Base-by-base conservation (phyloP, 2,329 filamentous ascomycete genomes). In the Amphichorda felina region DNA sequence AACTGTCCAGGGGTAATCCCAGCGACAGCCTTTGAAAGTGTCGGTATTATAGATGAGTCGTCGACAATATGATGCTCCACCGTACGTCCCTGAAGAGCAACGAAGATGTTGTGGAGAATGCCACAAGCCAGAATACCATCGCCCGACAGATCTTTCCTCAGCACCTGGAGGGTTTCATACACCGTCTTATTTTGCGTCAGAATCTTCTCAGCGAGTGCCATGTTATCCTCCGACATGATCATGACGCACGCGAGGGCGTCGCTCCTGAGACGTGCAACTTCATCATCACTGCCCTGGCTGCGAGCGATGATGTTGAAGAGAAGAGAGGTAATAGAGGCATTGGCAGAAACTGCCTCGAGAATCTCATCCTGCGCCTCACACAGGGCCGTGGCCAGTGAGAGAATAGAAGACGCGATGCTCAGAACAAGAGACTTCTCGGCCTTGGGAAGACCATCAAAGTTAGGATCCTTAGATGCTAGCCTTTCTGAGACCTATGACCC, bases 361-460 rank as follows among this genome's bases (percentile, higher is more conserved):
- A 79, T 70, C 34, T 80, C 75, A 41, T 78, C 70, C 16, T 72
- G 67, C 7, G 75, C 68, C 46, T 77, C 70, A 13, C 68, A 66
- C 18, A 81, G 53, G 10, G 66, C 67, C 9, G 62, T 59, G 18
- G 76, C 37, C 11, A 81, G 60, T 8, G 61, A 64, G 25, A 72
- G 51, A 7, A 79, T 53, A 2, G 74, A 70, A 15, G 62, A 63
- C 15, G 63, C 59, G 36, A 79, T 70, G 38, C 63, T 67, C 60
- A 72, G 72, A 9, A 71, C 50, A 18, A 70, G 59, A 8, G 56
- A 49, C 47, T 74, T 64, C 44, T 79, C 71, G 11, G 64, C 60
- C 45, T 70, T 71, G 31, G 67, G 55, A 10, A 64, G 51, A 42
- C 68, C 70, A 35, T 56, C 48, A 39, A 73, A 68, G 10, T 55